A percentile compares a stretch with the other conserved stretches of the same genome.
Conservation (phyloP, 208 protist species). For the Herpetomonas samuelpessoai region DNA sequence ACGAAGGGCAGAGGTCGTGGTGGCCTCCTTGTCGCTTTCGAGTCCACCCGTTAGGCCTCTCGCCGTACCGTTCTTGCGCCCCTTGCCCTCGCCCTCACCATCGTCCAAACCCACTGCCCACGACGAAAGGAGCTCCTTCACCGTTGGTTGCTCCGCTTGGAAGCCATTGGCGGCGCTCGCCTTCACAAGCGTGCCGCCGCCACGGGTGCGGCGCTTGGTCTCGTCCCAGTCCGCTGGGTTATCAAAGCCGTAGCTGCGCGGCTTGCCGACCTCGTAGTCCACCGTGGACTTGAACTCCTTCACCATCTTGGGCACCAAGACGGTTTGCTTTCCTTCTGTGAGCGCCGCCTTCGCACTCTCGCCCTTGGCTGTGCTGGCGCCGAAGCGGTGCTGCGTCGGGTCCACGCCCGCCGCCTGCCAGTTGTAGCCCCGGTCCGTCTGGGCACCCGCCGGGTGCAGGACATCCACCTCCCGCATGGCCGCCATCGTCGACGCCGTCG, state of each 20-base stretch:
- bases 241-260: constrained; percentile 56
- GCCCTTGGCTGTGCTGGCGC: constrained; percentile 16
- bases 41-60: too few species aligned
- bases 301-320: constrained; percentile 58
- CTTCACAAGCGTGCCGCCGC: constrained; percentile 22
- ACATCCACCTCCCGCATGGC: constrained; percentile 46
- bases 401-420: constrained; percentile 74
- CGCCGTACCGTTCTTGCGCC: too few species aligned
- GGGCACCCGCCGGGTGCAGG: constrained; percentile 48
- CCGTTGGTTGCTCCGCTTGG: constrained; percentile 37
- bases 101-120: constrained; percentile 32
- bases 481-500: constrained; percentile 45
- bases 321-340: constrained; percentile 22
- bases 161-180: constrained; percentile 23
- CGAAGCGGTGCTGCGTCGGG: constrained; percentile 71
- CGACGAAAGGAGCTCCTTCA: constrained; percentile 50
- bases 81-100: not conserved
- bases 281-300: constrained; percentile 52
- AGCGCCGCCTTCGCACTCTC: constrained; percentile 12
- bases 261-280: constrained; percentile 48
- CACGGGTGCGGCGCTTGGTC: constrained; percentile 15
- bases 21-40: not conserved
- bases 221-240: constrained; percentile 51
- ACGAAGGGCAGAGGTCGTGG: not conserved
- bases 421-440: constrained; percentile 68